Percentiles rank a stretch among this genome's conserved stretches.
phyloP scores from a whole-genome alignment of 1,284 basidiomycete species.

The Inonotus obliquus region DNA sequence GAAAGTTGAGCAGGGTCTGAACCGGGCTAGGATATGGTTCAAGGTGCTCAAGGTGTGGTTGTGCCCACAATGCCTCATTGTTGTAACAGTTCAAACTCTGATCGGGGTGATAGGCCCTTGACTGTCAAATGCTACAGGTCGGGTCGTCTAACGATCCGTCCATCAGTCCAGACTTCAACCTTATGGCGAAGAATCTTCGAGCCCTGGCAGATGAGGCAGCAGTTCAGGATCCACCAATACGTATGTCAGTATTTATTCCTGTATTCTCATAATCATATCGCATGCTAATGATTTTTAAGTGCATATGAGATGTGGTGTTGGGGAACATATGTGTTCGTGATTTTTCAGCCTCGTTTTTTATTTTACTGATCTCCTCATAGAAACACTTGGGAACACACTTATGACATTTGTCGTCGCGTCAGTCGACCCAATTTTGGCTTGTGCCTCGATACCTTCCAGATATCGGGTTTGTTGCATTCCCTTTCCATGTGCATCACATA shows the following conservation, averaged over 20 bases:
- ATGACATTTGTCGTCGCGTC: conserved; percentile 31
- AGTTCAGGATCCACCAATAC: conserved; percentile 27
- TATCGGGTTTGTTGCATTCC: conserved; percentile 22
- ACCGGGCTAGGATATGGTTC: conserved; percentile 28
- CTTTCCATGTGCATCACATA: neutral
- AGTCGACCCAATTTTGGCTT: conserved; percentile 30
- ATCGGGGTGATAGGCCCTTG: conserved; percentile 21
- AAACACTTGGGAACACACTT: conserved; percentile 31
- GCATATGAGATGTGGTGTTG: conserved; percentile 34
- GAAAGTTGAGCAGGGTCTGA: conserved; percentile 22
- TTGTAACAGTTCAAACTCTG: neutral
- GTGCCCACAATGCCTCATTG: neutral
- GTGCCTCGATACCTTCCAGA: conserved; percentile 32
- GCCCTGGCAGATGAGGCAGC: conserved; percentile 29
- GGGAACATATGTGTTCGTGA: conserved; percentile 29
- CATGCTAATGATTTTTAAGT: conserved; percentile 17
- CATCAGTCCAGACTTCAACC: conserved; percentile 25
- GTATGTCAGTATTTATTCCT: conserved; percentile 23
- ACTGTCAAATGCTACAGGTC: conserved; percentile 28
- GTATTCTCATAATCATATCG: neutral
- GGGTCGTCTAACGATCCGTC: conserved; percentile 28
- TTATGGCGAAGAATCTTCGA: conserved; percentile 28
- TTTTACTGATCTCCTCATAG: conserved; percentile 13
- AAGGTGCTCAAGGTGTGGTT: conserved; percentile 26
- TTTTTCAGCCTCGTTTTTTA: neutral